Base-by-base conservation (phyloP, 495 filamentous ascomycete species). In the Talaromyces wortmannii region DNA sequence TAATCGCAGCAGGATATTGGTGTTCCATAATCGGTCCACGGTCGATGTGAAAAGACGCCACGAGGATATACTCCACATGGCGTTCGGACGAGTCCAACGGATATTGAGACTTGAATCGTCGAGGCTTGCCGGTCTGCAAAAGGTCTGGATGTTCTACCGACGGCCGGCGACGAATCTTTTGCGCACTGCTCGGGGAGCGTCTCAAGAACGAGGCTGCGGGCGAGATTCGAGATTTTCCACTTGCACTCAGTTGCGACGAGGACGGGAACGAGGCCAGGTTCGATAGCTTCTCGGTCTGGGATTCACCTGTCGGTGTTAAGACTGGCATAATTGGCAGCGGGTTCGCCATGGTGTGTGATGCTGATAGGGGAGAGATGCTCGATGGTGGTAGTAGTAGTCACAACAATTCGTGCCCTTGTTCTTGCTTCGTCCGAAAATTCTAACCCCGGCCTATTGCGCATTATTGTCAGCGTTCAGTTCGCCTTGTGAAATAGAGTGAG, bases 1-100 rank as follows among this genome's bases (percentile, higher is more conserved):
- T 96, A 60, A 99, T 97, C 43, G 92, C 80, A 40, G 85, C 88
- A 0, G 94, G 94, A 61, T 91, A 97, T 62, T 99, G 94, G 65
- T 97, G 91, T 66, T 99, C 95, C 94, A 99, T 97, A 58, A 96
- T 85, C 53, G 92, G 91, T 11, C 94, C 94, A 52, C 89, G 84
- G 65, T 97, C 92, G 61, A 97, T 95, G 64, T 97, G 90, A 69
- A 99, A 99, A 3, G 91, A 94, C 0, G 94, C 94, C 50, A 99
- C 95, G n/a, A 99, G 78, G 53, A 99, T 97, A 65, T 97, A 99
- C 67, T 97, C 94, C 65, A 99, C 94, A 85, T 99, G 94, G 58
- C 88, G 91, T 69, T 96, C 91, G 32, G 80, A 57, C 12, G 78
- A 83, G 53, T 90, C 84, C 8, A 83, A 77, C 2, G 91, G 91